A percentile compares a stretch with the other conserved stretches of the same genome.
Evolutionary conservation across 208 protist genomes (phyloP).

Genomic region (Histomonas meleagridis): DNA sequence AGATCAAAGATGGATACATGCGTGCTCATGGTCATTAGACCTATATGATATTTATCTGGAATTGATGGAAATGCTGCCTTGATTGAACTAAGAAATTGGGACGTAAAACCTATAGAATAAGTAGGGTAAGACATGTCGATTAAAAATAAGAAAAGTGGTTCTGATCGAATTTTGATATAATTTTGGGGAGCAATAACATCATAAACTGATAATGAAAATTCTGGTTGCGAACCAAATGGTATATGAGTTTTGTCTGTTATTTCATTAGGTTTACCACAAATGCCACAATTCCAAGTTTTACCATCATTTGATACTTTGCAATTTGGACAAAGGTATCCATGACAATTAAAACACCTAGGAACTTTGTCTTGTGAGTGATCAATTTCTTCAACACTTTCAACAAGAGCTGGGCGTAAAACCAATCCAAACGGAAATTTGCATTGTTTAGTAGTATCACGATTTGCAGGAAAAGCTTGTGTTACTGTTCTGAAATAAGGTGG

Average conservation of each 20-base stretch:
- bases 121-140: not conserved
- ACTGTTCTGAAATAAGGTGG: slow-evolving; percentile 14
- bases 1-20: not conserved
- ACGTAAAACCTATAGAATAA: not conserved
- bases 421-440: not conserved
- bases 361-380: not conserved
- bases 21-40: not conserved
- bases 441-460: not conserved
- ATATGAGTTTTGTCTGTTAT: not conserved
- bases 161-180: not conserved
- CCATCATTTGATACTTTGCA: not conserved
- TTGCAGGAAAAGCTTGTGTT: not conserved
- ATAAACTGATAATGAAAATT: not conserved
- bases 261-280: not conserved
- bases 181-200: not conserved
- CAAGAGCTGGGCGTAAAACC: not conserved
- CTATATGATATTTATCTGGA: not conserved
- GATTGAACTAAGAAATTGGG: not conserved
- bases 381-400: not conserved
- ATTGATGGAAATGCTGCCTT: not conserved
- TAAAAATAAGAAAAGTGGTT: not conserved
- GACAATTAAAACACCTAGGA: not conserved
- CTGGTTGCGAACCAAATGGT: not conserved
- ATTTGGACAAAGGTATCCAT: not conserved
- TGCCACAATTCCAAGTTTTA: not conserved